phyloP scores from a whole-genome alignment of 164 flowering plant genomes.

The Magnolia sinica region DNA sequence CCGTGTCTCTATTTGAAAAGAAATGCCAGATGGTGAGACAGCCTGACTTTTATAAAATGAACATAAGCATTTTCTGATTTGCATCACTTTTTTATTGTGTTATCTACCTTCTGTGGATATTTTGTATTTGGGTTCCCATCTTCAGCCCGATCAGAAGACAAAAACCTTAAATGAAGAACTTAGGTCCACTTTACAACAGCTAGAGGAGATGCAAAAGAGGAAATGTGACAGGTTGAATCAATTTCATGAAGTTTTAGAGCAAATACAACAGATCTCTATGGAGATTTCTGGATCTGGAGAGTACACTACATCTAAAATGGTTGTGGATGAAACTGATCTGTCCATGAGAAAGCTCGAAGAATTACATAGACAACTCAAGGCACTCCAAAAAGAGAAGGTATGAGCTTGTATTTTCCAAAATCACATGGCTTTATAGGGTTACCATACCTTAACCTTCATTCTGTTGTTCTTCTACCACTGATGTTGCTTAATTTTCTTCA shows the following conservation, averaged over 20 bases:
- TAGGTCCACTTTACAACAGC: conserved; percentile 52
- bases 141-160: conserved; percentile 64
- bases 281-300: conserved; percentile 44
- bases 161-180: conserved; percentile 79
- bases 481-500: neutral
- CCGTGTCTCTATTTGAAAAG: too few species aligned
- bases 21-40: too few species aligned
- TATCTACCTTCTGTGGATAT: neutral
- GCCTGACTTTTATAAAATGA: too few species aligned
- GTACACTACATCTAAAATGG: conserved; percentile 19
- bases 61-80: too few species aligned
- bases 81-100: neutral
- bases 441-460: too few species aligned
- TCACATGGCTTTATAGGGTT: neutral
- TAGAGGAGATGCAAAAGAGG: conserved; percentile 86
- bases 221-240: conserved; percentile 69
- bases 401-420: neutral
- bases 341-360: conserved; percentile 85
- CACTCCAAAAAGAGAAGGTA: conserved; percentile 88
- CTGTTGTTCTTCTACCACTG: neutral
- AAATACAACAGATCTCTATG: conserved; percentile 47
- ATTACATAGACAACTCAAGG: conserved; percentile 57
- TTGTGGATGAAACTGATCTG: conserved; percentile 74
- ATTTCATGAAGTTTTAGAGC: conserved; percentile 57
- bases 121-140: neutral